These are phyloP conservation scores for Dictyostelium citrinum DNA, from an alignment of 78 protist species.

Conservation along the genomic window DNA sequence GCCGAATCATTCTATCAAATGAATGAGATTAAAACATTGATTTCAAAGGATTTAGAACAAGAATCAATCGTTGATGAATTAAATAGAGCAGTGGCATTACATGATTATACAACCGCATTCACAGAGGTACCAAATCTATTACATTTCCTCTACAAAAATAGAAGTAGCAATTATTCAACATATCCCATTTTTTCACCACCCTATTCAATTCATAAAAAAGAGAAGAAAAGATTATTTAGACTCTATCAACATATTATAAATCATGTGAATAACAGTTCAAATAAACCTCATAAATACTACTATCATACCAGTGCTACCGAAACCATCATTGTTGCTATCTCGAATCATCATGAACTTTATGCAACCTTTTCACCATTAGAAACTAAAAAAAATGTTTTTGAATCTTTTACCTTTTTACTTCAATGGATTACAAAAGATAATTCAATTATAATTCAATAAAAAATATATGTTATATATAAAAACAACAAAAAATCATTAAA, in stretches of 20 bases:
- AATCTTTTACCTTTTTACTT: slow-evolving; percentile 26
- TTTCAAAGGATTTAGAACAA: slow-evolving; percentile 43
- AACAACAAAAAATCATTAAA: no score
- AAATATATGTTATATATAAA: no score
- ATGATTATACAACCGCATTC: not conserved
- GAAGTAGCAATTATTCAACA: slow-evolving; percentile 36
- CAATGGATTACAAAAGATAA: slow-evolving; percentile 81
- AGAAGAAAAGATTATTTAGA: slow-evolving; percentile 71
- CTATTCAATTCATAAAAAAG: slow-evolving; percentile 23
- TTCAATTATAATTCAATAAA: not conserved
- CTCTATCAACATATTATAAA: slow-evolving; percentile 67
- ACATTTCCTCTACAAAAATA: slow-evolving; percentile 71
- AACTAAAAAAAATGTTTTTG: slow-evolving; percentile 38
- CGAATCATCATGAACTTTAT: slow-evolving; percentile 65
- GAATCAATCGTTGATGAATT: slow-evolving; percentile 43
- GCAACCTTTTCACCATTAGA: slow-evolving; percentile 82
- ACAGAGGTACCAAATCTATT: slow-evolving; percentile 49
- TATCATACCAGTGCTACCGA: slow-evolving; percentile 70
- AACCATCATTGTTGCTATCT: slow-evolving; percentile 66
- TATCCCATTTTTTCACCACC: slow-evolving; percentile 65
- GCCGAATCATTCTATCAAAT: slow-evolving; percentile 67
- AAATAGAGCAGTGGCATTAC: slow-evolving; percentile 46
- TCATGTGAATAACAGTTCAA: slow-evolving; percentile 25
- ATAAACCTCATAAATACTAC: slow-evolving; percentile 76
- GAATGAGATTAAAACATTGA: slow-evolving; percentile 23